Evolutionary conservation across 441 rosid genomes (phyloP).

Genomic region (Erodium chrysanthum): DNA sequence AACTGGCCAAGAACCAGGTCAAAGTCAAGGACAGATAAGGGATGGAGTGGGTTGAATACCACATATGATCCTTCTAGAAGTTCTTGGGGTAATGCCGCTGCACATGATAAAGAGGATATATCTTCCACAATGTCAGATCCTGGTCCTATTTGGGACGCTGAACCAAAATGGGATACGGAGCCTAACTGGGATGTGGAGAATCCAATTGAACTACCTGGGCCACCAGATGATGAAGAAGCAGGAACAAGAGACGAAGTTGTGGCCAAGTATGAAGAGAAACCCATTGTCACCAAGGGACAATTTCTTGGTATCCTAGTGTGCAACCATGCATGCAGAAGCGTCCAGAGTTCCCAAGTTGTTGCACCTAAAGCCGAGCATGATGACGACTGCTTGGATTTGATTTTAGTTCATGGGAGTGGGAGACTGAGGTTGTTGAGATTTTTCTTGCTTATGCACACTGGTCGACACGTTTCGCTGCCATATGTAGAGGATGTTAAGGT

Average conservation of each 20-base stretch:
- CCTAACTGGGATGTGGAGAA: constrained; percentile 72
- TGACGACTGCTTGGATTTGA: constrained; percentile 75
- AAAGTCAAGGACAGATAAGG: constrained; percentile 80
- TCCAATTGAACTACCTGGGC: constrained; percentile 77
- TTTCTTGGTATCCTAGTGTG: constrained; percentile 84
- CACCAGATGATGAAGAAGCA: constrained; percentile 55
- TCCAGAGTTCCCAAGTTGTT: constrained; percentile 88
- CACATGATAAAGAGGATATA: constrained; percentile 80
- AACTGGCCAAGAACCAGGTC: constrained; percentile 94
- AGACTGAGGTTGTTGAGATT: constrained; percentile 70
- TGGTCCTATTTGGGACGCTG: constrained; percentile 97
- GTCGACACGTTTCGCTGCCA: constrained; percentile 68
- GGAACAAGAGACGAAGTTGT: constrained; percentile 42
- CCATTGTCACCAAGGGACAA: constrained; percentile 68
- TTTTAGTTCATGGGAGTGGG: constrained; percentile 86
- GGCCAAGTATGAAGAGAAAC: constrained; percentile 57
- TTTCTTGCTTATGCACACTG: constrained; percentile 61
- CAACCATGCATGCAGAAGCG: constrained; percentile 90
- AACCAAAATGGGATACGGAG: constrained; percentile 84
- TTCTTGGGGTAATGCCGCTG: constrained; percentile 68
- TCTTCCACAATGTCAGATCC: constrained; percentile 93
- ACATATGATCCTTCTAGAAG: constrained; percentile 62
- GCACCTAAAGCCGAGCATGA: constrained; percentile 92
- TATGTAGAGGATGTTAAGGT: constrained; percentile 95
- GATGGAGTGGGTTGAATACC: constrained; percentile 67